Evolutionary conservation across 2,329 filamentous ascomycete species (phyloP), one percentile per base, ranked within the genome.

Genomic region (Epichloe sp.): DNA sequence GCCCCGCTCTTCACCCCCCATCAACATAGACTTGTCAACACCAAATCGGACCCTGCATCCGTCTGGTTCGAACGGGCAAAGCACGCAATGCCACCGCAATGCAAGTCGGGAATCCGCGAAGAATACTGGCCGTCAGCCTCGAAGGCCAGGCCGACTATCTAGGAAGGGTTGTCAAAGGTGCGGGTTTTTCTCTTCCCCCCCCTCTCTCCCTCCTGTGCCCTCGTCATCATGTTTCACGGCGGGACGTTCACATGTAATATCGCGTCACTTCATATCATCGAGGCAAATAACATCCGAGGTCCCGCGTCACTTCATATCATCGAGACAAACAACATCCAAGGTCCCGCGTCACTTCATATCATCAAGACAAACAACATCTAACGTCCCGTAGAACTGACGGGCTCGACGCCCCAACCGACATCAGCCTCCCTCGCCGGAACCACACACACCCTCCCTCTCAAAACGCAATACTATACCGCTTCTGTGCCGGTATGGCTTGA

Each of bases 401-500:
- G 77, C 48, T 65, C 65, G 4, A 60, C 62, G 19, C 75, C 68
- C 34, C 65, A 65, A 34, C 59, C 66, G 43, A 64, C 65, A 15
- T 65, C 63, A 7, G 60, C 67, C 2, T 68, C 71, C 3, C 67
- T 82, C 35, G 80, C 82, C 1, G 82, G 82, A 26, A 74, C 72
- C 36, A 80, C 80, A 15, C 81, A 84, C 58, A 62, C 66, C 43
- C 71, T 82, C 35, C 53, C 65, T 8, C 66, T 85, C 50, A 71
- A 71, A 54, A 85, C 80, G 19, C 59, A 69, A 14, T 85, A 85
- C 68, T 85, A 85, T 68, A 72, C 66, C 23, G 73, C 79, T 49
- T 70, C 70, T 0, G 69, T 85, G 3, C 80, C 82, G 43, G 71
- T 85, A 56, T 86, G 82, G 82, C 71, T 85, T n/a, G 82, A 86